A percentile compares a stretch with the other conserved stretches of the same genome.
Conservation (phyloP, 1,284 basidiomycete genomes). For the Boletus hoseneyae region DNA sequence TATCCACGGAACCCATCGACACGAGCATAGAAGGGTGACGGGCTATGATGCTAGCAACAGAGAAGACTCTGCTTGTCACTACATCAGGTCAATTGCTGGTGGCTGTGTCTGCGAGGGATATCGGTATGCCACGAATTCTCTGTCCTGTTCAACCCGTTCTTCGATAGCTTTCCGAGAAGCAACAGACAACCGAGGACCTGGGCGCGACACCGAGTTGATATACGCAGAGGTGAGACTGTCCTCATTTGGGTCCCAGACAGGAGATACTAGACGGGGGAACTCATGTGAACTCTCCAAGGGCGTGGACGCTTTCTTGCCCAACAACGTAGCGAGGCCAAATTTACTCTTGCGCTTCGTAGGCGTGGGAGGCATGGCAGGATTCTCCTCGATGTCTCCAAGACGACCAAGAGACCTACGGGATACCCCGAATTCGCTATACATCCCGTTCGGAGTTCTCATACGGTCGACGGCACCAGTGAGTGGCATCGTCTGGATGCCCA, state of each 20-base stretch:
- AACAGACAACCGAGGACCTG: conserved; percentile 51
- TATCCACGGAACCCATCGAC: conserved; percentile 7
- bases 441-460: conserved; percentile 30
- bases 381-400: conserved; percentile 46
- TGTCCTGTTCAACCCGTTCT: conserved; percentile 73
- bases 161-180: conserved; percentile 68
- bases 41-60: conserved; percentile 8
- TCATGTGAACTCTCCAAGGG: conserved; percentile 40
- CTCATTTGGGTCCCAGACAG: conserved; percentile 45
- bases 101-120: conserved; percentile 73
- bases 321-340: conserved; percentile 60
- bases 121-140: conserved; percentile 78
- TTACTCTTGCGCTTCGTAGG: conserved; percentile 64
- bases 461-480: conserved; percentile 30
- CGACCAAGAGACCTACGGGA: conserved; percentile 59
- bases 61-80: conserved; percentile 32
- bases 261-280: conserved; percentile 43
- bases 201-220: conserved; percentile 43
- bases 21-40: conserved; percentile 5
- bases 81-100: conserved; percentile 48
- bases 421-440: conserved; percentile 65
- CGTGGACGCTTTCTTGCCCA: conserved; percentile 57
- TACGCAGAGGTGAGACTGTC: conserved; percentile 42
- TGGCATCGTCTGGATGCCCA: conserved; percentile 48
- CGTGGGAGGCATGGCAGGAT: conserved; percentile 32